Evolutionary conservation across 202 grass and related monocot species (phyloP).

Genomic region (Carex sylvatica): DNA sequence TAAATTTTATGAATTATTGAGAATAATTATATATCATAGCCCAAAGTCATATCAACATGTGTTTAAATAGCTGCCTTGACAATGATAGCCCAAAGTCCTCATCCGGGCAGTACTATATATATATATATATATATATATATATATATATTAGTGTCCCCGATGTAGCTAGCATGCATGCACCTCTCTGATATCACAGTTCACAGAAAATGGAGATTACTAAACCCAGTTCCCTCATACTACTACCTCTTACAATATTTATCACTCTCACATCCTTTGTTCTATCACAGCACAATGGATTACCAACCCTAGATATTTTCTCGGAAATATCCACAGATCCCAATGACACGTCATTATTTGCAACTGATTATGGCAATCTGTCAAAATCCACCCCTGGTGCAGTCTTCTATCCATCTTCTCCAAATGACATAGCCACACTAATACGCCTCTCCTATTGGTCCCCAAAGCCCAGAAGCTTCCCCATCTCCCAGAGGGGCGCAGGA

Average conservation of each 20-base stretch:
- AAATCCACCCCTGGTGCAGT: constrained; percentile 42
- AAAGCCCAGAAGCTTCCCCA: constrained; percentile 44
- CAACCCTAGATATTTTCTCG: constrained; percentile 17
- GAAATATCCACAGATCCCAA: constrained; percentile 20
- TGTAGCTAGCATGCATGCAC: constrained; percentile 22
- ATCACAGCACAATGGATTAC: constrained; percentile 28
- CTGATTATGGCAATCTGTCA: constrained; percentile 47
- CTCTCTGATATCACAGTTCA: background rate
- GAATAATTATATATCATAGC: no score
- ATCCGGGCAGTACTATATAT: no score
- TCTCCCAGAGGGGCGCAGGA: constrained; percentile 43
- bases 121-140: no score
- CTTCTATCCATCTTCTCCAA: constrained; percentile 31
- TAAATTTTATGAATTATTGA: no score
- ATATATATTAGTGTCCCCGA: no score
- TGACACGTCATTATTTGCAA: constrained; percentile 21
- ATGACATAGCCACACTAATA: constrained; percentile 48
- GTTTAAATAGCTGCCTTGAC: no score
- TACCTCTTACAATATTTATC: background rate
- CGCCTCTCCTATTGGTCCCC: constrained; percentile 39
- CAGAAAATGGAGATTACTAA: background rate
- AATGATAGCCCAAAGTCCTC: no score
- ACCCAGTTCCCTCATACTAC: background rate
- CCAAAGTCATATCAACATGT: no score
- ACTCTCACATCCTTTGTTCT: background rate